phyloP scores from a whole-genome alignment of 176 grass and related monocot genomes.

The Avena insularis region DNA sequence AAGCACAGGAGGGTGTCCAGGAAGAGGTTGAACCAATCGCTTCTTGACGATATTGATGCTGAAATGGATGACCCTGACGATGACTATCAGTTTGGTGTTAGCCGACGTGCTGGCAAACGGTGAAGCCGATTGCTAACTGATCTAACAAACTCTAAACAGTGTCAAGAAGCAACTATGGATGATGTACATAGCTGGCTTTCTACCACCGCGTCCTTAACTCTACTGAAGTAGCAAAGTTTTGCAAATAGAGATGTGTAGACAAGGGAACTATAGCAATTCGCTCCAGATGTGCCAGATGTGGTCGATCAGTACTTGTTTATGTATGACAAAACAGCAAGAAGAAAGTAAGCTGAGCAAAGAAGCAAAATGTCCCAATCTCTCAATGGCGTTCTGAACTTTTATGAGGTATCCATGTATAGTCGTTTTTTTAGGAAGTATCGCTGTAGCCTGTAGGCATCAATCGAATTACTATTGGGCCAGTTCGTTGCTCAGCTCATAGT shows the following conservation, averaged over 20 bases:
- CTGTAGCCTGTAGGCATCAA: not conserved
- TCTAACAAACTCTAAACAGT: slow-evolving; percentile 32
- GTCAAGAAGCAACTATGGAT: not conserved
- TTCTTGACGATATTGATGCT: slow-evolving; percentile 72
- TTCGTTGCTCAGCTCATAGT: not conserved
- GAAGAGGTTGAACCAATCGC: slow-evolving; percentile 80
- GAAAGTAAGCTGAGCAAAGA: not conserved
- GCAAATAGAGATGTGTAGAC: slow-evolving; percentile 21
- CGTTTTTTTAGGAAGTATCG: not conserved
- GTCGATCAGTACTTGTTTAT: not conserved
- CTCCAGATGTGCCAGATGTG: not conserved
- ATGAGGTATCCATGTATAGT: not conserved
- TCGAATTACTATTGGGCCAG: not conserved
- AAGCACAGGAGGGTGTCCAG: slow-evolving; percentile 89
- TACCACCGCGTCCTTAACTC: not conserved
- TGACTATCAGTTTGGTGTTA: slow-evolving; percentile 54
- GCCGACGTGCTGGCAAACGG: slow-evolving; percentile 51
- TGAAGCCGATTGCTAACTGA: slow-evolving; percentile 18
- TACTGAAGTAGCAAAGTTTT: slow-evolving; percentile 12
- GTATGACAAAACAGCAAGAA: not conserved
- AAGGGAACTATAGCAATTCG: not conserved
- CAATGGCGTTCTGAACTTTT: not conserved
- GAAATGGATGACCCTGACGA: slow-evolving; percentile 63
- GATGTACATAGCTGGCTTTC: slow-evolving; percentile 44
- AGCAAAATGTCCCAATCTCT: not conserved